phyloP scores from a whole-genome alignment of 768 basidiomycete genomes.

The Termitomyces sp. region DNA sequence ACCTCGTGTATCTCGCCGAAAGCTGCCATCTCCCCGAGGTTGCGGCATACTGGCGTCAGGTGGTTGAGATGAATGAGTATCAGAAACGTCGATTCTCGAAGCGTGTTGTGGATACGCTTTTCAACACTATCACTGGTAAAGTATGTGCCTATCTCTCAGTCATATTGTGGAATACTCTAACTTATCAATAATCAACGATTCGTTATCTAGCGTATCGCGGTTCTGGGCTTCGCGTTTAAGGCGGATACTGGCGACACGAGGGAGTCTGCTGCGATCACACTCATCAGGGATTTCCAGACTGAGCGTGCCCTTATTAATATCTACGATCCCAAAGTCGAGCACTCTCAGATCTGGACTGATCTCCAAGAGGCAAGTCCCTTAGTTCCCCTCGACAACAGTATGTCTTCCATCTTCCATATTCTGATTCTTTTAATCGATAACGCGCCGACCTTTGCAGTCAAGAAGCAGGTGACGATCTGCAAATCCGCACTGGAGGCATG shows the following conservation, averaged over 20 bases:
- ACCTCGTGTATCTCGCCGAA: slow-evolving; percentile 95
- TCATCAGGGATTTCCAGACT: slow-evolving; percentile 88
- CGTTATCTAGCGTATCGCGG: slow-evolving; percentile 68
- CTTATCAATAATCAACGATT: background rate
- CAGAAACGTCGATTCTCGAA: slow-evolving; percentile 96
- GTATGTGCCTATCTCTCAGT: slow-evolving; percentile 32
- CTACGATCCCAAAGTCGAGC: slow-evolving; percentile 88
- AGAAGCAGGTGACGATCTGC: slow-evolving; percentile 82
- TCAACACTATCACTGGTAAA: slow-evolving; percentile 97
- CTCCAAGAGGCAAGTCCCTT: slow-evolving; percentile 64
- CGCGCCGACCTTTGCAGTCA: slow-evolving; percentile 42
- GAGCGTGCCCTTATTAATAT: slow-evolving; percentile 85
- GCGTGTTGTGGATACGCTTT: slow-evolving; percentile 93
- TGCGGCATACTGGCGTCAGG: slow-evolving; percentile 95
- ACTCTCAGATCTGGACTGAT: slow-evolving; percentile 84
- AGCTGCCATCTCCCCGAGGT: slow-evolving; percentile 94
- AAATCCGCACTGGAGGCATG: slow-evolving; percentile 82
- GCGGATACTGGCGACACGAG: slow-evolving; percentile 99
- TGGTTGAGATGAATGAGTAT: slow-evolving; percentile 98
- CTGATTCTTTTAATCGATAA: background rate
- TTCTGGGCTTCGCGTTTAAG: slow-evolving; percentile 98
- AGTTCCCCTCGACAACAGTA: slow-evolving; percentile 60
- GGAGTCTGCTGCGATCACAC: slow-evolving; percentile 92
- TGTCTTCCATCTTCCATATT: slow-evolving; percentile 22
- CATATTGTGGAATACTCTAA: background rate